A percentile compares a stretch with the other conserved stretches of the same genome.
Conservation (phyloP, 2,329 filamentous ascomycete genomes). For the Cladobotryum protrusum region DNA sequence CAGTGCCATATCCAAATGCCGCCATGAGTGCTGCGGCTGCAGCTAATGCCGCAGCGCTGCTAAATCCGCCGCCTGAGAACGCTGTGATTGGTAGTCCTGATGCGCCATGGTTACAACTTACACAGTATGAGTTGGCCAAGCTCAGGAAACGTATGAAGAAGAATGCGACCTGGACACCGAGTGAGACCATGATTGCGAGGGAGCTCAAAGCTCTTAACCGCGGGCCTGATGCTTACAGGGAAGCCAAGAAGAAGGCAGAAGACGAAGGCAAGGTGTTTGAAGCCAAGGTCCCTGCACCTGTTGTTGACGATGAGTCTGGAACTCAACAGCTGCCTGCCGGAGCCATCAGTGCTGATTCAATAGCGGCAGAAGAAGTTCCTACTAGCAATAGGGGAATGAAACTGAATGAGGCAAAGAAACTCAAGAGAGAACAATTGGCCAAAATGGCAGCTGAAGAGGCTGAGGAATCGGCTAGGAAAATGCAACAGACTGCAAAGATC, state of each 20-base stretch:
- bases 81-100: slow-evolving; percentile 53
- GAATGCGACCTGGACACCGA: slow-evolving; percentile 79
- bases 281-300: slow-evolving; percentile 26
- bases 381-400: slow-evolving; percentile 70
- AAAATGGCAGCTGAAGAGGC: slow-evolving; percentile 58
- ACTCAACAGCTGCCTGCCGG: slow-evolving; percentile 51
- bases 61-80: slow-evolving; percentile 55
- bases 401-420: slow-evolving; percentile 69
- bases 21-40: slow-evolving; percentile 33
- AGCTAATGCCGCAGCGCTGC: slow-evolving; percentile 35
- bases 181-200: slow-evolving; percentile 77
- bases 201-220: slow-evolving; percentile 68
- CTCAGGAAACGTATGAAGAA: slow-evolving; percentile 86
- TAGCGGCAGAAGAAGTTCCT: slow-evolving; percentile 55
- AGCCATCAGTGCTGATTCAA: slow-evolving; percentile 51
- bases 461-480: slow-evolving; percentile 49
- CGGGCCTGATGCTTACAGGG: slow-evolving; percentile 55
- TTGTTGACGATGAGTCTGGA: slow-evolving; percentile 45
- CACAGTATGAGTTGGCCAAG: slow-evolving; percentile 58
- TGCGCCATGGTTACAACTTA: slow-evolving; percentile 61
- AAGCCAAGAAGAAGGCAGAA: slow-evolving; percentile 59
- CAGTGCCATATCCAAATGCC: slow-evolving; percentile 28
- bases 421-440: slow-evolving; percentile 60
- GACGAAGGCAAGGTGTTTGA: slow-evolving; percentile 59
- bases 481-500: slow-evolving; percentile 42